Evolutionary conservation across 1,284 basidiomycete genomes (phyloP), one percentile per base, ranked within the genome.

Genomic region (Mycena citricolor): DNA sequence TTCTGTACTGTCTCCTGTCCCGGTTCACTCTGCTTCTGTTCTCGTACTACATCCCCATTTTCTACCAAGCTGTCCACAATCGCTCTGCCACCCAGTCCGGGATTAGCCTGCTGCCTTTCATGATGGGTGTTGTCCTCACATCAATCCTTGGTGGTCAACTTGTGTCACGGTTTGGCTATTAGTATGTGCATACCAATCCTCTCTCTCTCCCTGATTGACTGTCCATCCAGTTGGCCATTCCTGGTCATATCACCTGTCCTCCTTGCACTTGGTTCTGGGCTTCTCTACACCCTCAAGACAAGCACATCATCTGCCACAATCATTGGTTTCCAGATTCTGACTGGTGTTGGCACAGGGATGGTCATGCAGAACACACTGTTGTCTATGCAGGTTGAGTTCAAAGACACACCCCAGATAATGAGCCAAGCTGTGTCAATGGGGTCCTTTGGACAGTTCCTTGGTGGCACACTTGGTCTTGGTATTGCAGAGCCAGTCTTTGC

Each of bases 101-200:
- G 24, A 67, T 75, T 47, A 62, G 67, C 48, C 69, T 73, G 42
- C 61, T 73, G 8, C 63, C 68, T 0, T 70, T 69, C 61, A 68
- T 71, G 67, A 34, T 57, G n/a, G 23, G 31, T 24, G 56, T 63
- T 22, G 67, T 69, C 42, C 40, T 67, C 19, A 61, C 55, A 20
- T 63, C 66, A 30, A 67, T 68, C 45, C 42, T 66, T 36, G 56
- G 58, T 1, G 69, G 69, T 16, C 66, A 57, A 5, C 21, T 60
- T 26, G 61, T 66, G 26, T 60, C 60, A n/a, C 28, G 19, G 5
- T 22, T 51, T n/a, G 48, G 49, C 23, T 36, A 36, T 21, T 47
- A 53, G n/a, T n/a, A n/a, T n/a, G n/a, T n/a, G n/a, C n/a, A n/a
- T n/a, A n/a, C n/a, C n/a, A n/a, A n/a, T n/a, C n/a, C n/a, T n/a